Percentiles rank a stretch among this genome's conserved stretches.
Evolutionary conservation across 202 grass and related monocot species (phyloP).

Genomic region (Bolboschoenoplectus hybrid): DNA sequence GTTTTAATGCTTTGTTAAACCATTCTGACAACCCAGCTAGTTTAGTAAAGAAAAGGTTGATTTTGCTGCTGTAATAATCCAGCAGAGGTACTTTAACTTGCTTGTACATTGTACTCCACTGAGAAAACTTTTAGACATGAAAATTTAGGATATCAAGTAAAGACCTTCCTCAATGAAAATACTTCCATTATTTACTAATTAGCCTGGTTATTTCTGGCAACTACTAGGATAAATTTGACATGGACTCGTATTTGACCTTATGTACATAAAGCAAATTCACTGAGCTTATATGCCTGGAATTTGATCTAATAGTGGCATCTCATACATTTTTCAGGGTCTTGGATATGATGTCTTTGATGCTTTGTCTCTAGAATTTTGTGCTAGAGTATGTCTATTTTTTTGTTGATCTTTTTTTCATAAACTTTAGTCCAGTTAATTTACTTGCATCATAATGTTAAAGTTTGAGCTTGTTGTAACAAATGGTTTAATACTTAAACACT

Average conservation of each 20-base stretch:
- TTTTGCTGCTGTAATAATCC: background rate
- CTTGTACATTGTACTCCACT: background rate
- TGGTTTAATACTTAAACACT: background rate
- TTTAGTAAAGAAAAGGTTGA: background rate
- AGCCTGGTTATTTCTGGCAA: background rate
- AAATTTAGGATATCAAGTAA: background rate
- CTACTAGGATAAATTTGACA: background rate
- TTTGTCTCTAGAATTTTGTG: constrained; percentile 91
- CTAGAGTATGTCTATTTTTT: constrained; percentile 71
- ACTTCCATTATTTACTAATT: too few relatives aligned
- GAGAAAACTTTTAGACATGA: background rate
- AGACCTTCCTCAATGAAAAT: background rate
- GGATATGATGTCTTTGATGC: constrained; percentile 81
- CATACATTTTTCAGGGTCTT: constrained; percentile 64
- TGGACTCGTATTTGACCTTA: background rate
- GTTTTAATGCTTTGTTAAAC: background rate
- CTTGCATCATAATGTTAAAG: constrained; percentile 9
- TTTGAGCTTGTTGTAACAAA: background rate
- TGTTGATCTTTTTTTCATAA: background rate
- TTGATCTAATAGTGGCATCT: constrained; percentile 29
- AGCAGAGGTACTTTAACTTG: background rate
- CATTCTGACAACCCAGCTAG: background rate
- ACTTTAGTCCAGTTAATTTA: background rate
- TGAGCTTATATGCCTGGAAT: background rate
- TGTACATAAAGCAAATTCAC: background rate